Base-by-base conservation (phyloP, 768 basidiomycete species). In the Phylloporus sp. region DNA sequence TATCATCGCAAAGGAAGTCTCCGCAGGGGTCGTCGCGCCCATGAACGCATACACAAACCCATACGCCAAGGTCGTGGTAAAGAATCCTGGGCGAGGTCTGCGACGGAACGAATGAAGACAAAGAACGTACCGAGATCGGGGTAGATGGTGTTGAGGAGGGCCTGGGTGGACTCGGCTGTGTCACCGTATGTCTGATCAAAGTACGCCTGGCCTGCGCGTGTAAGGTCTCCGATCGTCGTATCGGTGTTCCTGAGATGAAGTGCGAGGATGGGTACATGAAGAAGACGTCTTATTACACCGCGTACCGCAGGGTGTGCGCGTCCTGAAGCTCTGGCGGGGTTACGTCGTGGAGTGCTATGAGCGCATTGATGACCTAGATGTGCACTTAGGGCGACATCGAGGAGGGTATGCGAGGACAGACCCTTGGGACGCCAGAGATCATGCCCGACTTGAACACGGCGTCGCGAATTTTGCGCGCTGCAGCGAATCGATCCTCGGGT, bases 1-100 rank as follows among this genome's bases (percentile, higher is more conserved):
- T n/a, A 85, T 77, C 56, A 85, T 66, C 13, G 76, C 72, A 60
- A 78, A 86, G 2, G 82, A 80, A 2, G 81, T 80, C 60, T 87
- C 84, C 35, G 77, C 59, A 3, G 72, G 67, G 1, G 79, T 73
- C 8, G 82, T 63, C 20, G 77, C 69, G 0, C 73, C 72, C 22
- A 72, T 72, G 45, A 74, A 75, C 1, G 77, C 74, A 51, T 86
- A 87, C 6, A 69, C 72, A 24, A 76, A 65, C 0, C 84, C 85
- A 53, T 86, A 86, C 0, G 70, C 83, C 41, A 86, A 70, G 0
- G 70, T 75, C 42, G 65, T 77, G 29, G 74, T 73, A 57, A 78
- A 84, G 73, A 75, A 82, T 18, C 75, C 84, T 86, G 56, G 41
- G 29, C 12, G 12, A 0, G 39, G 45, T 36, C 41, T 49, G 32